Base-by-base conservation (phyloP, 1,284 basidiomycete species). In the Coniferiporia weirii region DNA sequence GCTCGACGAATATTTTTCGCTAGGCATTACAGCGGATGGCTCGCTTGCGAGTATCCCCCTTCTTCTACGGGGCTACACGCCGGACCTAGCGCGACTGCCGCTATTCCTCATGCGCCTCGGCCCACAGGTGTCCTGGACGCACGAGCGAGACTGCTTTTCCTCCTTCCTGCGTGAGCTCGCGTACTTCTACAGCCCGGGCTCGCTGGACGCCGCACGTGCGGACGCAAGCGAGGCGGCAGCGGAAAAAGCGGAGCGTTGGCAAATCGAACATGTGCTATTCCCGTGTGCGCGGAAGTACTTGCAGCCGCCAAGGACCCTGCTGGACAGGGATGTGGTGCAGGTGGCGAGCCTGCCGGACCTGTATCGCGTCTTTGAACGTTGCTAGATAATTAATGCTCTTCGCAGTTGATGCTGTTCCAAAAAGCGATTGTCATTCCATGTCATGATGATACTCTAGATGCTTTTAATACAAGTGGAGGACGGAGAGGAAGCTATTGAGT, bases 1-100 rank as follows among this genome's bases (percentile, higher is more conserved):
- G 95, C 75, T 99, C 0, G 76, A 84, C 8, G 96, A 98, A 66
- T 98, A 99, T 73, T 99, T 98, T 68, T 89, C 86, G 0, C 71
- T 99, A 19, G 72, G 75, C 43, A 85, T 98, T 58, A 79, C 80
- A 2, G 74, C 78, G 0, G 73, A 81, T 0, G 93, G 91, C 0
- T 71, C 77, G 10, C 74, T 98, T 4, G 80, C 87, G 62, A 84
- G 81, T 54, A 69, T 99, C 4, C 97, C 97, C 0, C 76, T 93
- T 47, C 74, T 99, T 2, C 76, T 98, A 38, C 82, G 84, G 50
- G 91, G 89, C 45, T 96, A 93, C 68, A 89, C 86, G 1, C 93
- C 92, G 0, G 89, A 93, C 68, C 79, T 96, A 2, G 89, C 93
- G 66, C 89, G 89, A 65, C 76, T 95, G 10, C 96, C 95, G 0